Percentiles rank a stretch among this genome's conserved stretches.
Evolutionary conservation across 257 asterid species (phyloP).

Genomic region (Nicotiana knightiana): DNA sequence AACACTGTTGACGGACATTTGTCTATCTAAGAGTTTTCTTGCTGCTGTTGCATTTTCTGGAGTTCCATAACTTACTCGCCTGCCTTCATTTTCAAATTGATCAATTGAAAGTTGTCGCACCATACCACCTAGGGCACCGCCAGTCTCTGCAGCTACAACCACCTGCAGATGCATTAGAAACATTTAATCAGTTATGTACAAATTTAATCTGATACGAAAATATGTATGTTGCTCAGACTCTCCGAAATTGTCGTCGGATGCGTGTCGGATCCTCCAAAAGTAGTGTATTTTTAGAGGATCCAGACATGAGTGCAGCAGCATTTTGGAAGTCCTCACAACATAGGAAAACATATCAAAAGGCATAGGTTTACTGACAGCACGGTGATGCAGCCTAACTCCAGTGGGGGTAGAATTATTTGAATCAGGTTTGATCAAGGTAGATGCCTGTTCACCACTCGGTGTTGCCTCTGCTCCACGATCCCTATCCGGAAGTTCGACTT

Average conservation of each 20-base stretch:
- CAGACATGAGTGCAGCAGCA: no score
- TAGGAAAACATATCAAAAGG: background rate
- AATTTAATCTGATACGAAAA: background rate
- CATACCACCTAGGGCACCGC: slow-evolving; percentile 83
- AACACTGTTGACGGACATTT: slow-evolving; percentile 88
- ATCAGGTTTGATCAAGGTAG: slow-evolving; percentile 80
- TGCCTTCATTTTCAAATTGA: slow-evolving; percentile 78
- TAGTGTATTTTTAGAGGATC: no score
- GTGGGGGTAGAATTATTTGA: slow-evolving; percentile 65
- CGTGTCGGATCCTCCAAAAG: no score
- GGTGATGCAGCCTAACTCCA: slow-evolving; percentile 99
- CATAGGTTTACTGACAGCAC: slow-evolving; percentile 65
- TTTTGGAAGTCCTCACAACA: no score
- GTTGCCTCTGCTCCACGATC: slow-evolving; percentile 99
- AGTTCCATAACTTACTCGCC: slow-evolving; percentile 95
- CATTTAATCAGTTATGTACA: slow-evolving; percentile 12
- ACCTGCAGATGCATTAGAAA: slow-evolving; percentile 38
- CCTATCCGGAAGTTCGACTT: slow-evolving; percentile 83
- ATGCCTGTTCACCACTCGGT: slow-evolving; percentile 82
- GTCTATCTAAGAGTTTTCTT: slow-evolving; percentile 91
- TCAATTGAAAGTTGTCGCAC: slow-evolving; percentile 75
- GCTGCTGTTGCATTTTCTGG: slow-evolving; percentile 99
- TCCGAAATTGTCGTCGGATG: no score
- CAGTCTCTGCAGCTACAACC: slow-evolving; percentile 75
- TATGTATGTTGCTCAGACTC: no score